Evolutionary conservation across 2,329 filamentous ascomycete species (phyloP), one percentile per base, ranked within the genome.

Genomic region (Trichoderma lentiforme): DNA sequence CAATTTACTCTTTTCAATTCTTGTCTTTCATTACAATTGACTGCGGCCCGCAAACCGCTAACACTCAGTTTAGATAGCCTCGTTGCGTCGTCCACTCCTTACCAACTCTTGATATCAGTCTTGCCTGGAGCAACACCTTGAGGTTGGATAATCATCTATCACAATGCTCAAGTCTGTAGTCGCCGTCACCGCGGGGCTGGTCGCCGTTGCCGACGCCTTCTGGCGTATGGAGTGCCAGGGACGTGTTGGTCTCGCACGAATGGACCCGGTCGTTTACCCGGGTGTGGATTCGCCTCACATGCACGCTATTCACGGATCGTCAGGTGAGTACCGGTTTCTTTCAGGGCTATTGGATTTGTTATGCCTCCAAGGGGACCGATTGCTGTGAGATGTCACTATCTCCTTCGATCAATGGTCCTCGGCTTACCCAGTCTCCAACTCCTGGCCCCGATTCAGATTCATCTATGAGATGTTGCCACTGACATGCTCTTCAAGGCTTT

Each of bases 181-280:
- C 73, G 75, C 79, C 73, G 74, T 82, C 61, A 77, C 80, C 21
- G 79, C 77, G 57, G 79, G 78, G 75, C 77, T 83, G 34, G 74
- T 82, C 47, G 79, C 79, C 53, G 75, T 82, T 71, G 86, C 85
- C 61, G 79, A 87, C 76, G 94, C 92, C 73, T 97, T 97, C 82
- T 97, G 93, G 93, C 93, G 94, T 79, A 92, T 97, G 87, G 92
- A 93, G 77, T 97, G 94, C 82, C 91, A 89, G 76, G 90, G 90
- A 71, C 87, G 88, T 61, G 85, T 90, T 75, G 93, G 90, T 74
- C 80, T 93, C 71, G 92, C 89, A 64, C 89, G 93, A 71, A 85
- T 97, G 53, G 94, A 97, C 79, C 94, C 94, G 21, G 85, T 97
- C 71, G 86, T 96, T 71, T 86, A 89, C 72, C 87, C 87, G 3